Conservation (phyloP, 2,329 filamentous ascomycete genomes). For the Alternaria conjuncta region DNA sequence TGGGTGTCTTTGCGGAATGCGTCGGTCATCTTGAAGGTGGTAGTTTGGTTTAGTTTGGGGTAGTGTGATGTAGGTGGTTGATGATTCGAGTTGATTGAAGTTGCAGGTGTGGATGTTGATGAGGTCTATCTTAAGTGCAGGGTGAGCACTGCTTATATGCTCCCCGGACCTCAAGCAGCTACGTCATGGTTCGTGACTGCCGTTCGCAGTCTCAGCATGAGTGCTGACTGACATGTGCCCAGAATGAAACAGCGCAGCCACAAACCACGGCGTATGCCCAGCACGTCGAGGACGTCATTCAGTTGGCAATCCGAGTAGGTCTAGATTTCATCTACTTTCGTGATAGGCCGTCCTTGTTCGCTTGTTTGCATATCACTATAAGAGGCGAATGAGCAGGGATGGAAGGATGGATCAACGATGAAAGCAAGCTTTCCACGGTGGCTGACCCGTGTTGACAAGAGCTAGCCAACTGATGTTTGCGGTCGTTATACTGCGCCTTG, state of each 20-base stretch:
- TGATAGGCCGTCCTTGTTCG: slow-evolving; percentile 10
- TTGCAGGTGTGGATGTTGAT: slow-evolving; percentile 21
- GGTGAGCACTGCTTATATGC: slow-evolving; percentile 29
- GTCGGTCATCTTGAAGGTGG: slow-evolving; percentile 63
- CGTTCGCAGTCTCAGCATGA: slow-evolving; percentile 11
- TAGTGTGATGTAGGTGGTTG: background rate
- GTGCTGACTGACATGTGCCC: slow-evolving; percentile 12
- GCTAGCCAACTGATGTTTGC: background rate
- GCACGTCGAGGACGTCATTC: slow-evolving; percentile 5
- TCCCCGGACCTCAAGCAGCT: slow-evolving; percentile 6
- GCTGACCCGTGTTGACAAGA: background rate
- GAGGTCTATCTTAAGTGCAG: slow-evolving; percentile 9
- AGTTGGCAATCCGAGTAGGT: background rate
- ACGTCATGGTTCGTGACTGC: slow-evolving; percentile 32
- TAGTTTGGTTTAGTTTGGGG: slow-evolving; percentile 23
- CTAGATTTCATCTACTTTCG: background rate
- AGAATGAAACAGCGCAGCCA: slow-evolving; percentile 6
- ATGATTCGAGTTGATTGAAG: slow-evolving; percentile 18
- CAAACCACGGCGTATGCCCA: background rate
- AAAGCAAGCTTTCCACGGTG: slow-evolving; percentile 3
- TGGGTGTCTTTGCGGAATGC: slow-evolving; percentile 66
- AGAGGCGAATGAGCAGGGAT: slow-evolving; percentile 13
- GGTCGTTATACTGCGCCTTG: background rate
- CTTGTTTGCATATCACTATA: slow-evolving; percentile 6
- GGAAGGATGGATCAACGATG: background rate